Evolutionary conservation across 2,329 filamentous ascomycete genomes (phyloP).

Genomic region (Teratosphaeria viscida): DNA sequence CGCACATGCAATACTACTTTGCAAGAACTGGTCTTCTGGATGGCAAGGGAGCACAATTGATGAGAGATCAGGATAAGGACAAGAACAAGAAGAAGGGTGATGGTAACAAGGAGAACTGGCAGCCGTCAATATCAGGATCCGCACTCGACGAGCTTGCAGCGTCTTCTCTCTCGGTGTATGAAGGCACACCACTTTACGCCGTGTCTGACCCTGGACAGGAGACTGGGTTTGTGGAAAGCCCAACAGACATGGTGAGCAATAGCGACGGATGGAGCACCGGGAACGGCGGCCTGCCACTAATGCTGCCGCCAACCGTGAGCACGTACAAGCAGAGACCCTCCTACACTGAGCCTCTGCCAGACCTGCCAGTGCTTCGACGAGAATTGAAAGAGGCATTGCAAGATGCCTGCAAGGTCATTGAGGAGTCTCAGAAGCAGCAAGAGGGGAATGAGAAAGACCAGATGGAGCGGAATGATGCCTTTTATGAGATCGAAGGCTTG

Average conservation of each 20-base stretch:
- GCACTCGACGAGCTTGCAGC: constrained; percentile 15
- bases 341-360: constrained; percentile 71
- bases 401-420: constrained; percentile 57
- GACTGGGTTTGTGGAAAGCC: constrained; percentile 39
- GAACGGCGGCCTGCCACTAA: constrained; percentile 50
- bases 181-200: constrained; percentile 18
- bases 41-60: constrained; percentile 76
- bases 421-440: constrained; percentile 39
- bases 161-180: constrained; percentile 15
- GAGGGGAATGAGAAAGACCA: constrained; percentile 8
- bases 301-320: constrained; percentile 94
- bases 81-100: constrained; percentile 37
- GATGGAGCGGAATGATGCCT: constrained; percentile 46
- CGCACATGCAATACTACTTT: constrained; percentile 97
- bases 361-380: constrained; percentile 65
- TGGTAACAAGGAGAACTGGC: constrained; percentile 21
- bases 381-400: constrained; percentile 58
- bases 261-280: constrained; percentile 43
- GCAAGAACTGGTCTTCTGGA: constrained; percentile 86
- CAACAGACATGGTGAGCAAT: constrained; percentile 41
- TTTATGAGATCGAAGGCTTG: constrained; percentile 82
- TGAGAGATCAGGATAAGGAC: constrained; percentile 46
- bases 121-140: constrained; percentile 12
- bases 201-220: constrained; percentile 26
- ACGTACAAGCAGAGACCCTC: constrained; percentile 84